Evolutionary conservation across 352 stramenopile genomes (phyloP), one percentile per base, ranked within the genome.

Genomic region (Globisporangium abappressorium): DNA sequence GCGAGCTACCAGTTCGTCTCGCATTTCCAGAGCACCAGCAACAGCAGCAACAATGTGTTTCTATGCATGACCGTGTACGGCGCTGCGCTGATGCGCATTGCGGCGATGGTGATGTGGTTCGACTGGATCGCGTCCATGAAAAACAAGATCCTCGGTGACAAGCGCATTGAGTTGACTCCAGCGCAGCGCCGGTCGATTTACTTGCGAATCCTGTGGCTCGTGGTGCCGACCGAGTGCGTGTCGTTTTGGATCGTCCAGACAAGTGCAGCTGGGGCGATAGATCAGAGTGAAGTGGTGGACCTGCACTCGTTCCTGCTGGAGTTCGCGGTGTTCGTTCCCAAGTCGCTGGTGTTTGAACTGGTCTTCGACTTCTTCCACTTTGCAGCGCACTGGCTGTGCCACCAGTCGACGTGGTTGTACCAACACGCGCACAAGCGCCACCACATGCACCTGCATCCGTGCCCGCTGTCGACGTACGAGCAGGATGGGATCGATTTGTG

Each of bases 341-440:
- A 91, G 74, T 97, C 90, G 62, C 80, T 97, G 24, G 58, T 82
- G 24, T 94, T 96, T 65, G 90, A 97, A 58, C 11, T 95, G 34
- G 65, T 87, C 30, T 96, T 97, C 67, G 90, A 97, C 74, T 79
- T 95, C 2, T 93, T 94, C 66, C 90, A 97, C 76, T 97, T 89
- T 62, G 64, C 64, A 3, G 77, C 83, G 64, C 90, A 97, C 72
- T 92, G 85, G 79, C 56, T 72, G 28, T 94, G 82, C 65, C 87
- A 94, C 65, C 72, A 77, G 47, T 79, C 78, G 55, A 66, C 78
- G 53, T 89, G 82, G 74, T 78, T 96, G 4, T 94, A 94, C 70
- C 77, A 82, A 68, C 76, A 93, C 54, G 82, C 84, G 14, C 90
- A 97, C 81, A 94, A 94, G 74, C 83, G 75, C 24, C 90, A 97